Evolutionary conservation across 208 protist genomes (phyloP).

Genomic region (Tetramitus jugosus): DNA sequence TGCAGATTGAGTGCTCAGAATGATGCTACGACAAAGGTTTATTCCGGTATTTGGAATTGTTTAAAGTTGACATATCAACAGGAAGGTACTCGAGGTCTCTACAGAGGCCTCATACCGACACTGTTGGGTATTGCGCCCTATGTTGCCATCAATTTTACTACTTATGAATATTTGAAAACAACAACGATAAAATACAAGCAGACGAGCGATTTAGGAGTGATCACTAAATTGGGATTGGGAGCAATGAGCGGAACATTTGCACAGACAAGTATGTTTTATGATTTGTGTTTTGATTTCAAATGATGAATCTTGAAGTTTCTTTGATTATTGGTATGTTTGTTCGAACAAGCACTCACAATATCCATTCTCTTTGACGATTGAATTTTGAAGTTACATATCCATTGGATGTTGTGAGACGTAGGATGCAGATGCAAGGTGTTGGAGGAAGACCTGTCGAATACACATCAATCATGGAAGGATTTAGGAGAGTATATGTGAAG

Average conservation of each 20-base stretch:
- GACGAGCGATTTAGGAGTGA: background rate
- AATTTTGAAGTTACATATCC: constrained; percentile 27
- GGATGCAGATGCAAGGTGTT: constrained; percentile 35
- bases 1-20: constrained; percentile 18
- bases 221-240: constrained; percentile 4
- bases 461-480: background rate
- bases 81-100: constrained; percentile 26
- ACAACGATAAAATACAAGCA: background rate
- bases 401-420: constrained; percentile 39
- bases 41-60: background rate
- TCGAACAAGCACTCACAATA: no score
- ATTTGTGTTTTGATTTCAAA: background rate
- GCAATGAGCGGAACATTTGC: constrained; percentile 11
- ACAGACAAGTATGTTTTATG: constrained; percentile 4
- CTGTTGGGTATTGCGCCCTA: constrained; percentile 49
- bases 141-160: constrained; percentile 45
- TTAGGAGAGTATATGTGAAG: background rate
- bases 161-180: constrained; percentile 36
- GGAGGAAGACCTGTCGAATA: background rate
- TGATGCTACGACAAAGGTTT: constrained; percentile 4
- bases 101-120: constrained; percentile 42
- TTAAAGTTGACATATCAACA: background rate
- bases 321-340: no score
- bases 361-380: no score
- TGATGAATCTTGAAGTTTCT: no score